Evolutionary conservation across 2,329 filamentous ascomycete species (phyloP).

Genomic region (Hymenoscyphus linearis): DNA sequence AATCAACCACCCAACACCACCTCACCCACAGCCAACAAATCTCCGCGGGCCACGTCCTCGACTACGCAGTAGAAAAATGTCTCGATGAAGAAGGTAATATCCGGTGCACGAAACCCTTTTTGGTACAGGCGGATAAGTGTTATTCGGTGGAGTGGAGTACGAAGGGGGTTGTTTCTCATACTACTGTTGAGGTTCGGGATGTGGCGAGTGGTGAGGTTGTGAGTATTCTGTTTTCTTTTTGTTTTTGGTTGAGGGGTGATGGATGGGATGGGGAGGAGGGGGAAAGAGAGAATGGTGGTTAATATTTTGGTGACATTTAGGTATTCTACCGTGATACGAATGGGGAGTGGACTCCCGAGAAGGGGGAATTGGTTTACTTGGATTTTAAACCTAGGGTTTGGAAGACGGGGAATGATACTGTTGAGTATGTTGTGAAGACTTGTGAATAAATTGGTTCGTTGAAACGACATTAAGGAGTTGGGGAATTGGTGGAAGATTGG

Average conservation of each 20-base stretch:
- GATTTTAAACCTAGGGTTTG: constrained; percentile 44
- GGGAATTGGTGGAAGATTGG: no score
- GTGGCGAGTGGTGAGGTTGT: constrained; percentile 33
- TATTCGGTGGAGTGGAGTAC: constrained; percentile 38
- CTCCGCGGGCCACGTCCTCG: no score
- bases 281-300: neutral
- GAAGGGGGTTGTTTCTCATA: constrained; percentile 36
- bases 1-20: constrained; percentile 8
- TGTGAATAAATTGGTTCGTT: constrained; percentile 30
- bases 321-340: constrained; percentile 43
- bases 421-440: constrained; percentile 38
- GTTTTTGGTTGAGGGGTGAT: neutral
- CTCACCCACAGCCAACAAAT: constrained; percentile 33
- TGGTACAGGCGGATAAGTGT: constrained; percentile 35
- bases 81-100: constrained; percentile 36
- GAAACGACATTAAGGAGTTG: no score
- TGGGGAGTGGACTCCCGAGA: constrained; percentile 41
- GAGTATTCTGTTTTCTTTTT: neutral
- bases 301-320: no score
- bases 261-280: neutral
- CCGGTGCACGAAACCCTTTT: constrained; percentile 34
- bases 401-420: constrained; percentile 40
- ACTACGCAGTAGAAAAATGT: constrained; percentile 40
- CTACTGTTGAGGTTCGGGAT: constrained; percentile 36
- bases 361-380: constrained; percentile 40